Base-by-base conservation (phyloP, 164 flowering plant genomes). In the Kalanchoe fedtschenkoi region DNA sequence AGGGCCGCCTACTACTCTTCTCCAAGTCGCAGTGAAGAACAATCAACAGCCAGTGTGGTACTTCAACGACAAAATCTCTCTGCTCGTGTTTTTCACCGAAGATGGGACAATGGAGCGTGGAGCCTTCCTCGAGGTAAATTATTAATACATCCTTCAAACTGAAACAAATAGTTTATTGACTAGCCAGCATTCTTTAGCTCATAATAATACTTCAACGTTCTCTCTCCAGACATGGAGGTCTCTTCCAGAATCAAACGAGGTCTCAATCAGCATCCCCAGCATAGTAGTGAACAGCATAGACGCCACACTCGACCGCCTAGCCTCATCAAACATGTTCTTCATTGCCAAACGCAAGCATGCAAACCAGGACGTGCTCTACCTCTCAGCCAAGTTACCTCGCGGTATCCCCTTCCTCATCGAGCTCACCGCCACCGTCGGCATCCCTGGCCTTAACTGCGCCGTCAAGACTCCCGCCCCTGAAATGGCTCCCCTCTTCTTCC, bases 31-130 rank as follows among this genome's bases (percentile, higher is more conserved):
- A 37, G 88, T 95, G 65, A 95, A 91, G 66, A 91, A 95, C 71
- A 87, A 74, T 76, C 97, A 95, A 75, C 99, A 95, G 68, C 99
- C 93, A n/a, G 97, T 95, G 1, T 95, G 95, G 97, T 95, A 95
- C 75, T 91, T 88, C 81, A 88, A 69, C 62, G 97, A 90, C 67
- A 88, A 86, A 65, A 72, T 95, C 32, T 69, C 78, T 14, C 68
- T 95, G 67, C 75, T 75, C 46, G 78, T 71, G 17, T 66, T 95
- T 33, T 87, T 95, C 67, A 63, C 83, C 0, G 99, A 95, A 71
- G 99, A 95, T 75, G 97, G 99, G 29, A 84, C 75, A 67, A 95
- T 91, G 97, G 99, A 95, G 69, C 91, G 96, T 46, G 69, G 82
- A 62, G 67, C 67, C 66, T 95, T 95, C 68, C 95, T 91, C 3